These are phyloP conservation scores for Clonostachys byssicola DNA, from an alignment of 2,329 filamentous ascomycete species.

Conservation along the genomic window DNA sequence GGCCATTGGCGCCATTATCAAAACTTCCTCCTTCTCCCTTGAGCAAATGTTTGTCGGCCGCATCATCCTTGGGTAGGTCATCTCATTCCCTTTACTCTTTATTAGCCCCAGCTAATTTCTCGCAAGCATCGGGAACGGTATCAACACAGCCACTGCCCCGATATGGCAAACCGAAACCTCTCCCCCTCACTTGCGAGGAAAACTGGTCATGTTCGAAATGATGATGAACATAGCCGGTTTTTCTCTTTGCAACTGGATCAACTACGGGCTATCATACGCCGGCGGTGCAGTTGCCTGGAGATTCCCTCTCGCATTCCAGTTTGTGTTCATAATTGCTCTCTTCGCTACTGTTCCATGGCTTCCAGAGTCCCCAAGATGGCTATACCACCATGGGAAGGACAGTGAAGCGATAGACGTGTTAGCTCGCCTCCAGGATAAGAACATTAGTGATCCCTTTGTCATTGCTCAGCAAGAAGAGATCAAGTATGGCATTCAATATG, in stretches of 20 bases:
- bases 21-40: constrained; percentile 13
- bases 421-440: constrained; percentile 14
- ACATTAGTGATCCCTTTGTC: constrained; percentile 14
- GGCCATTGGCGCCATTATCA: constrained; percentile 19
- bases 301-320: constrained; percentile 22
- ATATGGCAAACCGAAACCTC: constrained; percentile 21
- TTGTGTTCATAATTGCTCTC: constrained; percentile 27
- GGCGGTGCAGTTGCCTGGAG: constrained; percentile 21
- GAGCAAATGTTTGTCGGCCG: constrained; percentile 14
- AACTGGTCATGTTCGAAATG: constrained; percentile 17
- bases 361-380: constrained; percentile 37
- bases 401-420: constrained; percentile 15
- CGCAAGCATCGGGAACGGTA: constrained; percentile 19
- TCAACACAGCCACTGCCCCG: constrained; percentile 9
- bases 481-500: not conserved
- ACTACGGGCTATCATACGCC: constrained; percentile 22
- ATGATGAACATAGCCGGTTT: constrained; percentile 19
- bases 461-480: constrained; percentile 37
- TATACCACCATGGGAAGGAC: constrained; percentile 30
- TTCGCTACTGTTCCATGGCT: constrained; percentile 28
- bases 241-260: constrained; percentile 22
- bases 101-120: constrained; percentile 5
- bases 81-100: not conserved
- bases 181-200: constrained; percentile 15
- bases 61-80: constrained; percentile 12